Base-by-base conservation (phyloP, 768 basidiomycete species). In the Rhodosporidiobolus sp. region DNA sequence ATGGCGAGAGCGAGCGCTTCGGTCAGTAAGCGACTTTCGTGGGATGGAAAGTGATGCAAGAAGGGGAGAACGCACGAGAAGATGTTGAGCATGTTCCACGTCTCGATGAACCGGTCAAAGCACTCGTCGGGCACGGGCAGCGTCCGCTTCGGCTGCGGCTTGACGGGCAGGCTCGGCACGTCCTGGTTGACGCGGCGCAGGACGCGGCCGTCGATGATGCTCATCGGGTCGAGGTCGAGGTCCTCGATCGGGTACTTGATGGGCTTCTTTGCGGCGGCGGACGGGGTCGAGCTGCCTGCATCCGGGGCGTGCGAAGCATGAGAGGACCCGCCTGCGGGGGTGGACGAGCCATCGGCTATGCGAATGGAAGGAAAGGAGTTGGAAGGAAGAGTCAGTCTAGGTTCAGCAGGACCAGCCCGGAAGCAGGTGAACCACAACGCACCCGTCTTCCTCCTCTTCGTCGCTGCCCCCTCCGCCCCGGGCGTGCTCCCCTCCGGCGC, bases 241-340 rank as follows among this genome's bases (percentile, higher is more conserved):
- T 95, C 92, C 81, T 96, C 93, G 1, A 92, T 92, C 0, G 93
- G 93, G 80, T 95, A 96, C 61, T 93, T 90, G 75, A 94, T 82
- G 2, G 91, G 89, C 77, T 90, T 92, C 83, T 90, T 92, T 12
- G 45, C 50, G 26, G 56, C 55, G 10, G 45, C 50, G 34, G 34
- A 20, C 19, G 59, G 24, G 57, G 6, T 45, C 10, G 30, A 16
- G 43, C 26, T 11, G 4, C 22, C 14, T 14, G 59, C 12, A 32
- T 24, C 19, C 17, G 43, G 32, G 4, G 48, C n/a, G 14, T 22
- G 34, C 26, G 17, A 19, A 14, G 38, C 22, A 3, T 28, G 46
- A 2, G 43, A n/a, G 11, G 58, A n/a, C 26, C 26, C 57, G 34
- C 4, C 48, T n/a, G 57, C 49, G n/a, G 24, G 34, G 24, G 46